A percentile compares a stretch with the other conserved stretches of the same genome.
Evolutionary conservation across 1,284 basidiomycete genomes (phyloP).

Genomic region (Marasmius fiardii): DNA sequence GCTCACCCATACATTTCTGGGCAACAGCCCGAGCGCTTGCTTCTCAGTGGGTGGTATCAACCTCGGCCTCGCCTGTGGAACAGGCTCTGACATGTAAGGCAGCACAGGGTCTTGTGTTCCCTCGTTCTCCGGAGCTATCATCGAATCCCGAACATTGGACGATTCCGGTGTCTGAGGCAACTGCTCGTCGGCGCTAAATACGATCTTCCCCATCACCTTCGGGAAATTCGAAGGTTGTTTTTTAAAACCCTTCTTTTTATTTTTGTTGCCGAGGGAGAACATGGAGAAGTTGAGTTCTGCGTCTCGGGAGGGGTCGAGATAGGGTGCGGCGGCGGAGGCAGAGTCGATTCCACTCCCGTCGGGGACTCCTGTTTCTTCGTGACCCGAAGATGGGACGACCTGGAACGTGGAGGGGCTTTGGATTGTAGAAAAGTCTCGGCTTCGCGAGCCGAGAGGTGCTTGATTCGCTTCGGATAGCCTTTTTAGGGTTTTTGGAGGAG

Average conservation of each 20-base stretch:
- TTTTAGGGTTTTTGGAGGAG: background rate
- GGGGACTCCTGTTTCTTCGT: too few species aligned
- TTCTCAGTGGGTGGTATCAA: constrained; percentile 66
- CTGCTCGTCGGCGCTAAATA: constrained; percentile 27
- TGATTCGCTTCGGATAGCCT: constrained; percentile 32
- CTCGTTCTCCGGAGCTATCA: background rate
- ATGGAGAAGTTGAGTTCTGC: constrained; percentile 38
- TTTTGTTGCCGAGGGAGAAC: constrained; percentile 67
- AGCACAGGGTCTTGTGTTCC: background rate
- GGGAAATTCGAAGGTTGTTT: constrained; percentile 40
- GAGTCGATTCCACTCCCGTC: too few species aligned
- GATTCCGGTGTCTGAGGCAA: background rate
- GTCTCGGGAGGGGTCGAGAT: constrained; percentile 5
- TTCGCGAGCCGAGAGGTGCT: constrained; percentile 27
- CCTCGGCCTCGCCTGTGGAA: constrained; percentile 23
- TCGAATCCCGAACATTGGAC: background rate
- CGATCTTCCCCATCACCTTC: constrained; percentile 59
- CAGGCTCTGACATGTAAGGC: constrained; percentile 2
- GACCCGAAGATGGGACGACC: too few species aligned
- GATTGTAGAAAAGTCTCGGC: too few species aligned
- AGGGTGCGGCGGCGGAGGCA: background rate
- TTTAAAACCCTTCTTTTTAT: constrained; percentile 68
- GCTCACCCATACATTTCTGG: constrained; percentile 62
- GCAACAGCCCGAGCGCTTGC: constrained; percentile 45
- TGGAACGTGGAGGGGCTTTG: too few species aligned